Base-by-base conservation (phyloP, 305 asterid genomes). In the Fraxinus dipetala region DNA sequence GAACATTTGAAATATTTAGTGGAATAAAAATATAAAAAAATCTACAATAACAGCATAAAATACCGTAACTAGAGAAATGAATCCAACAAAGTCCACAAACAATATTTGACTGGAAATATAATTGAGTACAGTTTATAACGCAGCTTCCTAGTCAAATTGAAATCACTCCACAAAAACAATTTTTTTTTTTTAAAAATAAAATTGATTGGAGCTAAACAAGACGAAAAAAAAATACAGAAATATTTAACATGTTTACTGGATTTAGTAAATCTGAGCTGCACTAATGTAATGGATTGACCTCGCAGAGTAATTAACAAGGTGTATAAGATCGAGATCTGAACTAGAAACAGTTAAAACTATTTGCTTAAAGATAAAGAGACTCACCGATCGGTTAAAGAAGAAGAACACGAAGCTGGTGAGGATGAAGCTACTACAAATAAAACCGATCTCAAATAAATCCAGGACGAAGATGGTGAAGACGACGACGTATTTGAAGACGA, bases 401-500 rank as follows among this genome's bases (percentile, higher is more conserved):
- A 90, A 81, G 94, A 89, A 85, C 92, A 87, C 84, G 92, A 87
- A 80, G 96, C 95, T 75, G 94, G 96, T 82, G 98, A 91, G 78
- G 98, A 91, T 54, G 97, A 93, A 77, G 97, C 94, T 76, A 93
- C 94, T 74, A 95, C 85, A 86, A 91, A 92, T 83, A 93, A 87
- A 85, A 92, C 97, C 91, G 99, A 95, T 91, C 99, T 93, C 93
- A 95, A 90, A 81, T 93, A 95, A 88, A 91, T 90, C 99, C 98
- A 93, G 87, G 98, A 91, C 13, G 93, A 90, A 16, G 97, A 88
- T 34, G 95, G 87, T 32, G 93, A 87, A 11, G 98, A 92, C 56
- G 93, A 90, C 82, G 91, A 84, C 82, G 91, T 31, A 85, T 86
- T 88, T 34, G 96, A 89, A 72, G 98, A 91, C 75, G 93, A 92